Evolutionary conservation across 176 grass and related monocot genomes (phyloP).

Genomic region (Triticum turgidum): DNA sequence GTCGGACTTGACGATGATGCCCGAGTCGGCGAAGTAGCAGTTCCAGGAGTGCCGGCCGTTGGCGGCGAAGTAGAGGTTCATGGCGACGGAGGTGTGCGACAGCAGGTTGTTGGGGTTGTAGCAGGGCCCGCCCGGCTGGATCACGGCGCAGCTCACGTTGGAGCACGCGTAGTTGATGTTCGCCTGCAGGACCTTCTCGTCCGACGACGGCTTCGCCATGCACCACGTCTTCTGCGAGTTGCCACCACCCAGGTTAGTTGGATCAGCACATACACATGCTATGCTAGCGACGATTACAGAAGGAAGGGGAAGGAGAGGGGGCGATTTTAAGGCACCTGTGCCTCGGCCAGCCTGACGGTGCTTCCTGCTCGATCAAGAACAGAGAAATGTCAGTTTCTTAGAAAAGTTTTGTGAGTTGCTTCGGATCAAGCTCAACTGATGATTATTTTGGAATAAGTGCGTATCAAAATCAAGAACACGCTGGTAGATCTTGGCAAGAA

Average conservation of each 20-base stretch:
- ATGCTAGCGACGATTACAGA: neutral
- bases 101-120: slow-evolving; percentile 64
- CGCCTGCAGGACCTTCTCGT: slow-evolving; percentile 33
- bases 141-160: slow-evolving; percentile 57
- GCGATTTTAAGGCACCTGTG: slow-evolving; percentile 28
- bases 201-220: slow-evolving; percentile 71
- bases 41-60: slow-evolving; percentile 69
- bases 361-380: neutral
- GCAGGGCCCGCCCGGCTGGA: slow-evolving; percentile 64
- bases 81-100: slow-evolving; percentile 72
- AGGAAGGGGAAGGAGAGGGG: neutral
- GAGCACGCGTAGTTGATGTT: slow-evolving; percentile 86
- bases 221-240: slow-evolving; percentile 81
- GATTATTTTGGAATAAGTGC: neutral
- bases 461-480: slow-evolving; percentile 1
- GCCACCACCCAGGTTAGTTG: neutral
- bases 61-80: slow-evolving; percentile 90
- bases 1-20: slow-evolving; percentile 58
- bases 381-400: neutral
- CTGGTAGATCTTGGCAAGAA: slow-evolving; percentile 22
- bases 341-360: slow-evolving; percentile 29
- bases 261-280: neutral
- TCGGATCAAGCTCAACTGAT: neutral
- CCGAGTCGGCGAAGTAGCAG: slow-evolving; percentile 76
- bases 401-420: neutral